Base-by-base conservation (phyloP, 805 yeast species). In the Lipomyces sp. region DNA sequence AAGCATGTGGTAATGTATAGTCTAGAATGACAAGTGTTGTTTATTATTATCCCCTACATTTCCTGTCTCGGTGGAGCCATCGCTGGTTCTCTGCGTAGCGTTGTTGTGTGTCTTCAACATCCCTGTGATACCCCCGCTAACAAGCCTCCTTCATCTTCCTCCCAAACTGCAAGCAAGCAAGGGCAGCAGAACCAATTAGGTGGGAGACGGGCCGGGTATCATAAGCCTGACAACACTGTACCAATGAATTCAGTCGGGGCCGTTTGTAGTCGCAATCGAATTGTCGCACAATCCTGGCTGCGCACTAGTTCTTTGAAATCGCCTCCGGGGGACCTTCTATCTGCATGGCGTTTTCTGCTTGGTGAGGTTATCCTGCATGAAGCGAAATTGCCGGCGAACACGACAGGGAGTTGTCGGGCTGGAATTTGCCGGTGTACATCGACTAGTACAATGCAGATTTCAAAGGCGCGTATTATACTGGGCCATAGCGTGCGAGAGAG, bases 351-450 rank as follows among this genome's bases (percentile, higher is more conserved):
- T 93, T 86, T 74, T 77, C 0, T 98, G 98, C 65, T 93, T 93
- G 2, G 95, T 84, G 49, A 70, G 68, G 64, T 90, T 84, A 67
- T 93, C 99, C 52, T 81, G 81, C 2, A 70, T 77, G 63, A 68
- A 93, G 0, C 78, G 68, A 91, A 89, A 64, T 88, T 89, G 0
- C 98, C 98, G 0, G 98, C 95, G 62, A 80, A 83, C 0, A 88
- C 80, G 53, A 87, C 81, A 4, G 84, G 77, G 0, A 93, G 53
- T 82, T 77, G 61, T 80, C 82, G 4, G 84, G 83, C 0, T 74
- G 62, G 38, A 84, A 73, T 98, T 60, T 90, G 96, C 55, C 96
- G 80, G 47, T 93, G 68, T 4, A 84, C 73, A 43, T 84, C 85
- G 0, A 88, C 82, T 13, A 93, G 70, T 0, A 76, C 14, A 91